A percentile compares a stretch with the other conserved stretches of the same genome.
Evolutionary conservation across 2,329 filamentous ascomycete genomes (phyloP).

Genomic region (Fusarium pseudonygamai): DNA sequence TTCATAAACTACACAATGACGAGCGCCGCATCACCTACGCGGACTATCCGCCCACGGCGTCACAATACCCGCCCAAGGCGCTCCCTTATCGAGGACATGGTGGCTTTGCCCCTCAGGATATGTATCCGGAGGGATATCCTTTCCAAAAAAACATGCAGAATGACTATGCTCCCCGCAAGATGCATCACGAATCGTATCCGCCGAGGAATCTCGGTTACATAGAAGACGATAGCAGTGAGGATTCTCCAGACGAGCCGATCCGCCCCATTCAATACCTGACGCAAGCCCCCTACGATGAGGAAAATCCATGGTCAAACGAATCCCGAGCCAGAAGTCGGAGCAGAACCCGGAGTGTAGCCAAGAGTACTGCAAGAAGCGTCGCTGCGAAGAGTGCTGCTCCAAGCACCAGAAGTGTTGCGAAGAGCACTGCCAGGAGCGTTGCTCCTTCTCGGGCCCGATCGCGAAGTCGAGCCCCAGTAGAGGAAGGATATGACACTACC

Average conservation of each 20-base stretch:
- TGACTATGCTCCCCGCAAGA: constrained; percentile 35
- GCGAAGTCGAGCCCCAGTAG: constrained; percentile 44
- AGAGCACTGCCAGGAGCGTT: constrained; percentile 36
- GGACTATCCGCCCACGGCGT: constrained; percentile 31
- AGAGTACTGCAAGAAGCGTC: constrained; percentile 27
- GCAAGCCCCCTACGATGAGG: constrained; percentile 31
- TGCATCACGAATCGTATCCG: constrained; percentile 37
- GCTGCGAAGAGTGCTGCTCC: constrained; percentile 29
- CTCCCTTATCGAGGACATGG: constrained; percentile 33
- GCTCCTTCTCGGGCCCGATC: constrained; percentile 29
- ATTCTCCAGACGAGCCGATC: constrained; percentile 26
- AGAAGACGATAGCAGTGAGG: constrained; percentile 43
- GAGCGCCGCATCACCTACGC: constrained; percentile 33
- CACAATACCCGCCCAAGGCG: constrained; percentile 33
- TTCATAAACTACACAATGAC: constrained; percentile 30
- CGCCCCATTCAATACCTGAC: constrained; percentile 40
- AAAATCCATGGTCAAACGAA: constrained; percentile 25
- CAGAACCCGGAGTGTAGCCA: constrained; percentile 28
- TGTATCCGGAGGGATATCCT: constrained; percentile 40
- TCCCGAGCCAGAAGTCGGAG: constrained; percentile 32
- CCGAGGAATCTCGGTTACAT: constrained; percentile 38
- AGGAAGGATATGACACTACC: constrained; percentile 47
- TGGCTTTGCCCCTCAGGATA: constrained; percentile 30
- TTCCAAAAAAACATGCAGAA: constrained; percentile 32
- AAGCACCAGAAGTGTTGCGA: constrained; percentile 32